phyloP scores from a whole-genome alignment of 2,329 filamentous ascomycete genomes.

The Septoria linicola region DNA sequence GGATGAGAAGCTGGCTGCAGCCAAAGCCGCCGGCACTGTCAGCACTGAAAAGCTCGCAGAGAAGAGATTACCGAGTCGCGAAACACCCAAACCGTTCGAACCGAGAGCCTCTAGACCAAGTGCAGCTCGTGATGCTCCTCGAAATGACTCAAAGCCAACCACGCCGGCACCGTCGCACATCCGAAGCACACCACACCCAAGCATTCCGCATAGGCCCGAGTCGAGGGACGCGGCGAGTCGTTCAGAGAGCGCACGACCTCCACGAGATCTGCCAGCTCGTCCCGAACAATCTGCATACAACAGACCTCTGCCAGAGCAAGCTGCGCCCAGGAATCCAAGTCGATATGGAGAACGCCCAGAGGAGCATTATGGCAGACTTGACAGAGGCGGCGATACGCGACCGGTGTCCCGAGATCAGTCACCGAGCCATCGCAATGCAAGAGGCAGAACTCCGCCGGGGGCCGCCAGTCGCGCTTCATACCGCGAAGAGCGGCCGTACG shows the following conservation, averaged over 20 bases:
- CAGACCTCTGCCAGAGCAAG: constrained; percentile 18
- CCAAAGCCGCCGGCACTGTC: constrained; percentile 29
- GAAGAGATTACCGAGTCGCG: constrained; percentile 1
- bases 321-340: constrained; percentile 4
- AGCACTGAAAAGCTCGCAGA: background rate
- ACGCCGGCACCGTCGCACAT: constrained; percentile 26
- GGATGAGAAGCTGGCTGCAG: constrained; percentile 51
- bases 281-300: constrained; percentile 22
- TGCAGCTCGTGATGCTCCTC: constrained; percentile 15
- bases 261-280: constrained; percentile 50
- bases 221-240: constrained; percentile 35
- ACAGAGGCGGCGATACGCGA: constrained; percentile 42
- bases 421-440: constrained; percentile 37
- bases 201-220: constrained; percentile 37
- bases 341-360: constrained; percentile 38
- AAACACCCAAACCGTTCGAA: constrained; percentile 3
- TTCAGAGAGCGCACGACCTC: constrained; percentile 31
- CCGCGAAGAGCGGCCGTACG: constrained; percentile 25
- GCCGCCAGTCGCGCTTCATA: constrained; percentile 13
- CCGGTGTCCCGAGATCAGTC: constrained; percentile 43
- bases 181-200: constrained; percentile 20
- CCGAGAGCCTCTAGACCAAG: background rate
- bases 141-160: constrained; percentile 25
- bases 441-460: constrained; percentile 40
- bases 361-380: constrained; percentile 46